Conservation (phyloP, 2,329 filamentous ascomycete genomes). For the Microcyclospora pomicola region DNA sequence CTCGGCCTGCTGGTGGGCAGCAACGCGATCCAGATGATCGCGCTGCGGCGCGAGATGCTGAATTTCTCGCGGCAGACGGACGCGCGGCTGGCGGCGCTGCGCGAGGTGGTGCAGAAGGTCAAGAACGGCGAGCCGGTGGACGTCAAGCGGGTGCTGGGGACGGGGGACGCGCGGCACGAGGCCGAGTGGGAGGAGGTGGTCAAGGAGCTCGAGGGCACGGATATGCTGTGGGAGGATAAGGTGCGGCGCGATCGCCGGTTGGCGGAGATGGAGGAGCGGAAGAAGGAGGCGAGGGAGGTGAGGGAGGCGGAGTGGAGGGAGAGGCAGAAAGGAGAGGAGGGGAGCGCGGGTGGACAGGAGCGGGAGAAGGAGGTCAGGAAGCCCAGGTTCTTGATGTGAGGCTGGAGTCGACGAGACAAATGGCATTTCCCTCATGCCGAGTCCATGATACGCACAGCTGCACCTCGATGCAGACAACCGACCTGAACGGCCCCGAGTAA, state of each 20-base stretch:
- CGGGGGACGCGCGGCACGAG: slow-evolving; percentile 61
- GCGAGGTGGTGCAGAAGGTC: slow-evolving; percentile 59
- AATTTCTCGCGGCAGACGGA: slow-evolving; percentile 64
- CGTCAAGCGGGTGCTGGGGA: slow-evolving; percentile 68
- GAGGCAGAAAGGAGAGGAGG: slow-evolving; percentile 1
- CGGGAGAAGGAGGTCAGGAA: slow-evolving; percentile 3
- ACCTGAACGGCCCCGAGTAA: too few relatives aligned
- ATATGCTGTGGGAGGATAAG: slow-evolving; percentile 17
- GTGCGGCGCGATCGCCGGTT: slow-evolving; percentile 11
- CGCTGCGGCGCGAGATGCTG: slow-evolving; percentile 59
- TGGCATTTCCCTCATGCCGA: too few relatives aligned
- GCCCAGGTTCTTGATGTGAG: slow-evolving; percentile 20
- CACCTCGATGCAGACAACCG: too few relatives aligned
- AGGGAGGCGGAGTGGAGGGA: slow-evolving; percentile 7
- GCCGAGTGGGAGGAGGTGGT: slow-evolving; percentile 76
- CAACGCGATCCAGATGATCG: slow-evolving; percentile 87
- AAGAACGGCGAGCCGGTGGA: slow-evolving; percentile 66
- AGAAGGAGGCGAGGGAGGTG: slow-evolving; percentile 7
- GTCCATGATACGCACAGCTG: too few relatives aligned
- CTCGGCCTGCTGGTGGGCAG: slow-evolving; percentile 71
- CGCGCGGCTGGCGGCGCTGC: slow-evolving; percentile 60
- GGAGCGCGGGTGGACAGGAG: slow-evolving; percentile 1
- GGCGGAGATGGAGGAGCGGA: slow-evolving; percentile 15
- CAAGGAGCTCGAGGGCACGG: slow-evolving; percentile 25
- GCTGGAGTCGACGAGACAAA: too few relatives aligned